Evolutionary conservation across 23 red algal species (phyloP).

Genomic region (Gracilaria domingensis): DNA sequence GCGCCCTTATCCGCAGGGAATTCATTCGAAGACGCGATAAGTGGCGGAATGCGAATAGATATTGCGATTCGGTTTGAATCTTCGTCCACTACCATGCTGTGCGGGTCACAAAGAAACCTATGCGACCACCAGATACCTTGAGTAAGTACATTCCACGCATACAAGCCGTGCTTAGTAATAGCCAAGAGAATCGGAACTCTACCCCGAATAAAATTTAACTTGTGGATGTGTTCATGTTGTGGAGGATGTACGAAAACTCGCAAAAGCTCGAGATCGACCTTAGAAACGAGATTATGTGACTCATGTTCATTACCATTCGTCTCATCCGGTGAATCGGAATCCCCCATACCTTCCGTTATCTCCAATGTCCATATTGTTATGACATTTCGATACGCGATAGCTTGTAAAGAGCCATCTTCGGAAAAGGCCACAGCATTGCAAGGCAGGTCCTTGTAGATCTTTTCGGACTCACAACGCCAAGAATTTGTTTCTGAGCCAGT

Average conservation of each 20-base stretch:
- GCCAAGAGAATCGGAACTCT: constrained; percentile 51
- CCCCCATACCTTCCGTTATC: neutral
- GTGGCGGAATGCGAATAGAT: constrained; percentile 30
- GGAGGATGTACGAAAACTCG: constrained; percentile 69
- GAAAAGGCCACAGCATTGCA: constrained; percentile 49
- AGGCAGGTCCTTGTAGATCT: constrained; percentile 43
- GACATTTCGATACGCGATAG: constrained; percentile 48
- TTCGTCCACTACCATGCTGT: constrained; percentile 37
- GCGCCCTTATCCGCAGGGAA: neutral
- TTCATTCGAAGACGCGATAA: neutral
- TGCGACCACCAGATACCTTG: constrained; percentile 75
- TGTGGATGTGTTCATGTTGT: constrained; percentile 31
- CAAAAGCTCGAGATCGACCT: constrained; percentile 42
- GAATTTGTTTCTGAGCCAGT: neutral
- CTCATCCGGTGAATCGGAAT: neutral
- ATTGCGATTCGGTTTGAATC: constrained; percentile 42
- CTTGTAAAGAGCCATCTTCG: constrained; percentile 68
- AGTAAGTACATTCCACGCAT: constrained; percentile 73
- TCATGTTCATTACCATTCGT: neutral
- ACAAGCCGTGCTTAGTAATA: constrained; percentile 54
- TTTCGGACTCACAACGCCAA: constrained; percentile 60
- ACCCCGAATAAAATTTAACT: constrained; percentile 37
- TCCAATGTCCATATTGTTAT: constrained; percentile 67
- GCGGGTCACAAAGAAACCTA: constrained; percentile 39
- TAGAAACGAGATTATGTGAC: neutral